Conservation (phyloP, 306 rosid genomes). For the Acacia melanoxylon region DNA sequence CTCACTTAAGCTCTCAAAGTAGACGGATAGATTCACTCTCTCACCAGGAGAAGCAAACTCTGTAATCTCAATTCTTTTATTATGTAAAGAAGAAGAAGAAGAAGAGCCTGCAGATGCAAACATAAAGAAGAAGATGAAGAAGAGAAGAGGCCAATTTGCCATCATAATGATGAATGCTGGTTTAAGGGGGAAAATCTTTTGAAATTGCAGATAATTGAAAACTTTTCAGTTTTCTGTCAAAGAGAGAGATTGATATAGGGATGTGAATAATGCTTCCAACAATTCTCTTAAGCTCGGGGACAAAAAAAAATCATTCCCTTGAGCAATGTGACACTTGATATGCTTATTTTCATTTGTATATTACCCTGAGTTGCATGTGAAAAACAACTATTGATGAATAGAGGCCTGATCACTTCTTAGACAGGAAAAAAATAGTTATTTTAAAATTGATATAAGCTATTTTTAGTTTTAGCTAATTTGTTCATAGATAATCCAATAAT, state of each 20-base stretch:
- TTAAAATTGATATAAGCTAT: background rate
- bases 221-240: background rate
- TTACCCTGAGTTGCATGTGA: background rate
- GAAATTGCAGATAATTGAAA: slow-evolving; percentile 9
- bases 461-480: background rate
- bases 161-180: slow-evolving; percentile 12
- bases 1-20: slow-evolving; percentile 43
- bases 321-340: background rate
- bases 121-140: slow-evolving; percentile 20
- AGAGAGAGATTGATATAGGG: background rate
- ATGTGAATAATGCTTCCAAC: background rate
- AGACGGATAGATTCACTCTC: slow-evolving; percentile 55
- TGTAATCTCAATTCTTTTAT: background rate
- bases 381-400: background rate
- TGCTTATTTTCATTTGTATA: background rate
- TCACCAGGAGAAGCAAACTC: slow-evolving; percentile 8
- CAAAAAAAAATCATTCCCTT: background rate
- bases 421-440: background rate
- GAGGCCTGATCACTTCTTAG: background rate
- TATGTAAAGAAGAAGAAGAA: slow-evolving; percentile 13
- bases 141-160: background rate
- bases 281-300: background rate
- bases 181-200: slow-evolving; percentile 30
- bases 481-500: background rate
- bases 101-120: slow-evolving; percentile 26